These are phyloP conservation scores for Pyrenophora teres DNA, from an alignment of 2,329 filamentous ascomycete genomes.

Conservation along the genomic window DNA sequence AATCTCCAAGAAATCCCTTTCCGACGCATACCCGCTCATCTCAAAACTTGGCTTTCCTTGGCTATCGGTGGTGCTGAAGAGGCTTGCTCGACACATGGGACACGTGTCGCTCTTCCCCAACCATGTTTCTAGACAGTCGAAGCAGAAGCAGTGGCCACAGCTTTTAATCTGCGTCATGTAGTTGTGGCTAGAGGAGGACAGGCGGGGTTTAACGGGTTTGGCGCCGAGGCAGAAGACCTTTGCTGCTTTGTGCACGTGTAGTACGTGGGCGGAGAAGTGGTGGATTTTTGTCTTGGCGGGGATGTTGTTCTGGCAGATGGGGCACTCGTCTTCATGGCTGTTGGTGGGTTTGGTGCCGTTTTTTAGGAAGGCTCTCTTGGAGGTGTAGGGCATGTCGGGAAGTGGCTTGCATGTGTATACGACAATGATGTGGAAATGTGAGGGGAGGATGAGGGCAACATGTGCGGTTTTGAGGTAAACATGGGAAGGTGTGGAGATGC, in stretches of 20 bases:
- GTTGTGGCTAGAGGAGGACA: background rate
- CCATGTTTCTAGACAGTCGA: slow-evolving; percentile 2
- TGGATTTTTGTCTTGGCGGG: background rate
- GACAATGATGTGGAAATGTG: too few species aligned
- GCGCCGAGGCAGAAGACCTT: background rate
- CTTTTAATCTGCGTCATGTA: background rate
- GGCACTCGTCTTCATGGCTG: background rate
- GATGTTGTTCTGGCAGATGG: background rate
- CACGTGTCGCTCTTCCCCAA: background rate
- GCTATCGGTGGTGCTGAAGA: background rate
- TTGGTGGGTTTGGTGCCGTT: background rate
- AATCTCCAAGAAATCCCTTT: background rate
- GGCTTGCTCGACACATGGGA: background rate
- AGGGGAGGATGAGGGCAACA: too few species aligned
- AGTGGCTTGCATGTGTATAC: too few species aligned
- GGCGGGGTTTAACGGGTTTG: background rate
- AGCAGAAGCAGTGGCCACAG: slow-evolving; percentile 7
- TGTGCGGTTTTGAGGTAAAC: too few species aligned
- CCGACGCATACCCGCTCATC: background rate
- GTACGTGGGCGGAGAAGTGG: background rate
- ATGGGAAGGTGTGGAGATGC: too few species aligned
- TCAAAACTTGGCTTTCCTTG: background rate
- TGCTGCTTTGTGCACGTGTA: background rate
- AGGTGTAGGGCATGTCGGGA: too few species aligned
- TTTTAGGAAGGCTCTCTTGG: background rate